Evolutionary conservation across 805 yeast species (phyloP).

Genomic region (Candida maesae): DNA sequence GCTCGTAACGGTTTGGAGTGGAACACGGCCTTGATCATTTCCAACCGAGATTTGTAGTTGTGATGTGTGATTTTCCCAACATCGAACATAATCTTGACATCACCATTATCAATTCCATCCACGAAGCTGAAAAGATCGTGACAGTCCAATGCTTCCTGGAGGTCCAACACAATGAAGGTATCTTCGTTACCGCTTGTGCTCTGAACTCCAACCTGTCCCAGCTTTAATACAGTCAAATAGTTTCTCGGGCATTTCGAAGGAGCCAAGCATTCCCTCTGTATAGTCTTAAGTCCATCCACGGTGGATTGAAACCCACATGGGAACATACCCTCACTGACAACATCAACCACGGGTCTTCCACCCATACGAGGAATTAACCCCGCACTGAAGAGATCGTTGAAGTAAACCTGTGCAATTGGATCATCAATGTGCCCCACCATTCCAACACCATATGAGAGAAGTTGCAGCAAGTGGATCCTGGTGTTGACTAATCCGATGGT

Average conservation of each 20-base stretch:
- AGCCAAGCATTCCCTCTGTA: slow-evolving; percentile 2
- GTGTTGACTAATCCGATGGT: slow-evolving; percentile 11
- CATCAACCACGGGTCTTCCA: slow-evolving; percentile 5
- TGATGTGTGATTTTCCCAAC: slow-evolving; percentile 1
- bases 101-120: no score
- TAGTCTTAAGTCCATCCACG: not conserved
- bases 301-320: slow-evolving; percentile 5
- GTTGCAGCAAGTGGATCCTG: slow-evolving; percentile 7
- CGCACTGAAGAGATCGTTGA: slow-evolving; percentile 11
- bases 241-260: slow-evolving; percentile 1
- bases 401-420: slow-evolving; percentile 14
- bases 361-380: slow-evolving; percentile 4
- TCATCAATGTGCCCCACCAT: slow-evolving; percentile 7
- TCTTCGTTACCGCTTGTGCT: slow-evolving; percentile 8
- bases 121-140: no score
- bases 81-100: slow-evolving; percentile 6
- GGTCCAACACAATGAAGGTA: slow-evolving; percentile 3
- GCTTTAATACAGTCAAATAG: slow-evolving; percentile 7
- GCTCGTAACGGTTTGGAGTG: not conserved
- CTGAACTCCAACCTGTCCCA: slow-evolving; percentile 12
- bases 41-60: slow-evolving; percentile 4
- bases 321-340: slow-evolving; percentile 3
- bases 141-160: not conserved
- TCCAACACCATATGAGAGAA: not conserved
- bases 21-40: not conserved